Percentiles rank a stretch among this genome's conserved stretches.
phyloP scores from a whole-genome alignment of 148 eudicot species.

The Nepenthes gracilis region DNA sequence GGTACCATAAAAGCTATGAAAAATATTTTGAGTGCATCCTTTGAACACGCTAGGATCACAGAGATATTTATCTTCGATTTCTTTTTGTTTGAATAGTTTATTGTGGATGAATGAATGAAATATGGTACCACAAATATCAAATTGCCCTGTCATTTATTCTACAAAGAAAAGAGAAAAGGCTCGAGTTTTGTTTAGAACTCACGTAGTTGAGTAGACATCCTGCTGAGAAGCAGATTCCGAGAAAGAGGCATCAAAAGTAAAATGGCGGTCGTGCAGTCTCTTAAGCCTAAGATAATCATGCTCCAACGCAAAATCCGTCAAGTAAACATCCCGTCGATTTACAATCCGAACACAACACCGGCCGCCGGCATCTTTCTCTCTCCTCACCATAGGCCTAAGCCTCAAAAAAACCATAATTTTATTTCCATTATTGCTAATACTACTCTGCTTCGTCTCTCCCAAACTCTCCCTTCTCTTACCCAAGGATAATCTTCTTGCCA shows the following conservation, averaged over 20 bases:
- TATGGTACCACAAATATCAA: too few species aligned
- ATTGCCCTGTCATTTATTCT: too few species aligned
- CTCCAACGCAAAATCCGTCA: slow-evolving; percentile 65
- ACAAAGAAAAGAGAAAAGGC: not conserved
- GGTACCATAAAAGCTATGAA: too few species aligned
- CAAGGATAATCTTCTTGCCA: slow-evolving; percentile 60
- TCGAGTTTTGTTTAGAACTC: slow-evolving; percentile 19
- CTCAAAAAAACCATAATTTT: slow-evolving; percentile 81
- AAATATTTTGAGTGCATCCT: too few species aligned
- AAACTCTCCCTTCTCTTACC: slow-evolving; percentile 29
- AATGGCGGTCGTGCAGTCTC: slow-evolving; percentile 82
- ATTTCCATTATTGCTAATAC: slow-evolving; percentile 8
- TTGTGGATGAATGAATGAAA: too few species aligned
- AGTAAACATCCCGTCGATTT: slow-evolving; percentile 59
- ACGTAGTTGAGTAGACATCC: slow-evolving; percentile 82
- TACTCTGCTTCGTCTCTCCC: slow-evolving; percentile 16
- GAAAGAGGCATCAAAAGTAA: slow-evolving; percentile 77
- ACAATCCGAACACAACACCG: slow-evolving; percentile 56
- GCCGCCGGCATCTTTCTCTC: slow-evolving; percentile 58
- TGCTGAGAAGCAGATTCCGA: slow-evolving; percentile 57
- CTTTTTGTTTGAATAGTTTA: too few species aligned
- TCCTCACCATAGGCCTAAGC: slow-evolving; percentile 76
- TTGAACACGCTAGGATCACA: too few species aligned
- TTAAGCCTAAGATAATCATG: slow-evolving; percentile 74
- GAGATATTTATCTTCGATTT: too few species aligned